Conservation (phyloP, 108 stramenopile genomes). For the Ochromonas danica region DNA sequence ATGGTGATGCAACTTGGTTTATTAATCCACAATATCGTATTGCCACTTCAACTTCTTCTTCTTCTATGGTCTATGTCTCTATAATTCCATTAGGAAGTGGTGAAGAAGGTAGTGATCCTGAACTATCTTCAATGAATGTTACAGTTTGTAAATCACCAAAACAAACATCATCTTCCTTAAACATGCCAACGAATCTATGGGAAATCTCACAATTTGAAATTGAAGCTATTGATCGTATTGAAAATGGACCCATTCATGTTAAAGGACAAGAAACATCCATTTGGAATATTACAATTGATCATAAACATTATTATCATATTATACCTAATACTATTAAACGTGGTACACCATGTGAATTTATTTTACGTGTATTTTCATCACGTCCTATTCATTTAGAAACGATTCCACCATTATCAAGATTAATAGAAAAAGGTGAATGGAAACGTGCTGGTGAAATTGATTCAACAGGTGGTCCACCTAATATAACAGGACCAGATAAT, state of each 20-base stretch:
- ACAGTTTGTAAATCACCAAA: slow-evolving; percentile 43
- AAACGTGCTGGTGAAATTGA: slow-evolving; percentile 49
- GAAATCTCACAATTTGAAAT: slow-evolving; percentile 44
- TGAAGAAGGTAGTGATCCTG: background rate
- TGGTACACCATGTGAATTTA: slow-evolving; percentile 45
- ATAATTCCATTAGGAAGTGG: slow-evolving; percentile 48
- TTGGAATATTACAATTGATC: slow-evolving; percentile 45
- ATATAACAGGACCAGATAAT: slow-evolving; percentile 41
- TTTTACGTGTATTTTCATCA: slow-evolving; percentile 55
- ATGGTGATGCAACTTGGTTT: slow-evolving; percentile 60
- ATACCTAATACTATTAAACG: slow-evolving; percentile 43
- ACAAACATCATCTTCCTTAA: slow-evolving; percentile 23
- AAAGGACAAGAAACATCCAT: slow-evolving; percentile 50
- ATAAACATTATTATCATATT: slow-evolving; percentile 50
- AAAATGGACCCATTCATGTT: background rate
- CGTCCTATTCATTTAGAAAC: slow-evolving; percentile 47
- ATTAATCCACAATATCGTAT: slow-evolving; percentile 63
- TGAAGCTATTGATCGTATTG: slow-evolving; percentile 33
- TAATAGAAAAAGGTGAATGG: slow-evolving; percentile 53
- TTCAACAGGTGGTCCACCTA: slow-evolving; percentile 57
- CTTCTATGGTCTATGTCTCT: slow-evolving; percentile 44
- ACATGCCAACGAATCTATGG: slow-evolving; percentile 41
- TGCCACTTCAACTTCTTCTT: slow-evolving; percentile 10
- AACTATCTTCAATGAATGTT: background rate
- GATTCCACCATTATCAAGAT: slow-evolving; percentile 45